phyloP scores from a whole-genome alignment of 164 flowering plant species.

The Kingdonia uniflora region DNA sequence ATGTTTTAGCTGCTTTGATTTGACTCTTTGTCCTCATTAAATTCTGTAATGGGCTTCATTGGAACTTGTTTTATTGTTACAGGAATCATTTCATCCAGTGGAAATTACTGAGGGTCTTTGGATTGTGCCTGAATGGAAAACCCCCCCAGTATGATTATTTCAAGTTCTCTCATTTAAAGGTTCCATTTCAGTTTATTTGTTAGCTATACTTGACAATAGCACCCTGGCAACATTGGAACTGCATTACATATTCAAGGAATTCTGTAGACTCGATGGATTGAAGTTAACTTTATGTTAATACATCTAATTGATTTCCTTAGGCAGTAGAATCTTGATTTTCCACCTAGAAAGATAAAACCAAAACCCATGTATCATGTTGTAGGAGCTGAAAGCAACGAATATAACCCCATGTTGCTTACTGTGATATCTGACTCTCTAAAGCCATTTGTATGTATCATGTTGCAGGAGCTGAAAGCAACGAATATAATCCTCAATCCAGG shows the following conservation, averaged over 20 bases:
- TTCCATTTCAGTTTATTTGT: conserved; percentile 2
- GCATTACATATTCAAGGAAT: too few species aligned
- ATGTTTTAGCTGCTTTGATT: too few species aligned
- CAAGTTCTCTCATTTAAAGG: conserved; percentile 5
- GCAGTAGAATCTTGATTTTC: too few species aligned
- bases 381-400: conserved; percentile 68
- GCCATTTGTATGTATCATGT: conserved; percentile 1
- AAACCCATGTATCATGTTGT: conserved; percentile 12
- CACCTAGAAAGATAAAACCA: too few species aligned
- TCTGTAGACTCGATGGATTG: too few species aligned
- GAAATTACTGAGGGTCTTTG: conserved; percentile 59
- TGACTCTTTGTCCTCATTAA: neutral
- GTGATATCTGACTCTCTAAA: too few species aligned
- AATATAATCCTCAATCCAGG: conserved; percentile 89
- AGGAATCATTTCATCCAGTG: conserved; percentile 86
- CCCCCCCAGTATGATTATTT: conserved; percentile 53
- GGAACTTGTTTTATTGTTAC: conserved; percentile 12
- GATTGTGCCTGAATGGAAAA: conserved; percentile 87
- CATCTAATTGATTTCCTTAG: too few species aligned
- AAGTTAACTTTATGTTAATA: neutral
- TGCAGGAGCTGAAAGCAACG: conserved; percentile 58
- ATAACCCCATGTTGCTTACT: too few species aligned
- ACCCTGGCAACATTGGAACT: too few species aligned
- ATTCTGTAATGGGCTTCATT: neutral
- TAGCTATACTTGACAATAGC: too few species aligned